Percentiles rank a stretch among this genome's conserved stretches.
Conservation (phyloP, 345 rosid species). For the Mallotus nudiflorus region DNA sequence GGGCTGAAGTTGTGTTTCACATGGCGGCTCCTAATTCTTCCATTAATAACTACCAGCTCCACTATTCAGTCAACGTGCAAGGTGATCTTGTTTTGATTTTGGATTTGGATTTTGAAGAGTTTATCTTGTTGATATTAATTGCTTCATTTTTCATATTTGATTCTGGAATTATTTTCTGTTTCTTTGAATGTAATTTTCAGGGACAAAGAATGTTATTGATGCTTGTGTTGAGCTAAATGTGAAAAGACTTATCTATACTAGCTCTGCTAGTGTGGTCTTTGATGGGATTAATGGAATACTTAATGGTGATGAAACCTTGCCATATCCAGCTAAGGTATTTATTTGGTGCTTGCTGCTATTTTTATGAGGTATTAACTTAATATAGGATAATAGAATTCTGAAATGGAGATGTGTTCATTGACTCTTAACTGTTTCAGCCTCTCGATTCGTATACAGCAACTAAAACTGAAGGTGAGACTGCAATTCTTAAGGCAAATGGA, state of each 20-base stretch:
- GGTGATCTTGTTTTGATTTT: too few relatives aligned
- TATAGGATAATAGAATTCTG: background rate
- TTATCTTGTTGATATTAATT: background rate
- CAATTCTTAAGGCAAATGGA: slow-evolving; percentile 69
- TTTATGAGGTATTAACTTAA: background rate
- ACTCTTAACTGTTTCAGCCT: slow-evolving; percentile 49
- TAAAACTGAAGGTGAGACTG: slow-evolving; percentile 84
- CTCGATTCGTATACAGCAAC: slow-evolving; percentile 87
- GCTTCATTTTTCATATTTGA: background rate
- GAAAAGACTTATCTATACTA: slow-evolving; percentile 87
- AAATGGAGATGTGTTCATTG: slow-evolving; percentile 15
- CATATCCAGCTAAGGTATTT: slow-evolving; percentile 64
- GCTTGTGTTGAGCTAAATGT: slow-evolving; percentile 75
- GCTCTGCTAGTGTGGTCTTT: slow-evolving; percentile 93
- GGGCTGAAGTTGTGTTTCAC: slow-evolving; percentile 85
- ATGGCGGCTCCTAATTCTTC: slow-evolving; percentile 99
- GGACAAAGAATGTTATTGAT: slow-evolving; percentile 80
- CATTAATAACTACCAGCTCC: slow-evolving; percentile 70
- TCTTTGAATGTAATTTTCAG: slow-evolving; percentile 30
- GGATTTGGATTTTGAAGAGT: background rate
- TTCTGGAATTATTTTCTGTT: background rate
- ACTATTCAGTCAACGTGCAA: slow-evolving; percentile 83
- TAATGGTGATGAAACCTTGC: slow-evolving; percentile 70
- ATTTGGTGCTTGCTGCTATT: background rate
- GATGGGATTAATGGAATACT: slow-evolving; percentile 69